A percentile compares a stretch with the other conserved stretches of the same genome.
phyloP scores from a whole-genome alignment of 129 eudicot species.

The Flaveria sonorensis region DNA sequence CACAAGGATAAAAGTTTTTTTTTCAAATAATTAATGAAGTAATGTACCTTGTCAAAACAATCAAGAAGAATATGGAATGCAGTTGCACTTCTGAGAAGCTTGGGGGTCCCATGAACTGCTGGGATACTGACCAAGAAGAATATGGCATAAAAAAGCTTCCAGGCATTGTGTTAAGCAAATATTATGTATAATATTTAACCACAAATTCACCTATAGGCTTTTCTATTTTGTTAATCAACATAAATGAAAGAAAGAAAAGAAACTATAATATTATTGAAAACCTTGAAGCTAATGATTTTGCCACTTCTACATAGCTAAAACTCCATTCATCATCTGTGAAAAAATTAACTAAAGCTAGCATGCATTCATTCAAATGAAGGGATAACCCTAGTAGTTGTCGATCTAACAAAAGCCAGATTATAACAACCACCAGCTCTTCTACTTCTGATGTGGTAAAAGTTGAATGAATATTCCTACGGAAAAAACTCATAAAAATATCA shows the following conservation, averaged over 20 bases:
- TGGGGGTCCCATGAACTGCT: slow-evolving; percentile 58
- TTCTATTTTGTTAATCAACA: not conserved
- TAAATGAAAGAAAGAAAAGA: not conserved
- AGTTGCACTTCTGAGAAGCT: slow-evolving; percentile 63
- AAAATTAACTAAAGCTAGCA: slow-evolving; percentile 52
- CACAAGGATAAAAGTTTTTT: not conserved
- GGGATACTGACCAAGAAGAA: slow-evolving; percentile 35
- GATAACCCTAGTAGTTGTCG: slow-evolving; percentile 68
- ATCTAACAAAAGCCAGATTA: slow-evolving; percentile 61
- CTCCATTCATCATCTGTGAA: slow-evolving; percentile 71
- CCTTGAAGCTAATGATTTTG: slow-evolving; percentile 74
- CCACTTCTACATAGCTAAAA: slow-evolving; percentile 51
- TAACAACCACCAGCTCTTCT: slow-evolving; percentile 52
- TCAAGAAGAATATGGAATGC: slow-evolving; percentile 58
- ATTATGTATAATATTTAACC: not conserved
- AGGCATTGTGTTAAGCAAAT: not conserved
- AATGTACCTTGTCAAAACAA: slow-evolving; percentile 59
- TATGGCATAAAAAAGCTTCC: not conserved
- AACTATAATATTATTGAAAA: slow-evolving; percentile 25
- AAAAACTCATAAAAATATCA: not conserved
- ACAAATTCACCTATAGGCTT: not conserved
- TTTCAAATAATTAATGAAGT: not conserved
- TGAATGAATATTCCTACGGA: slow-evolving; percentile 50
- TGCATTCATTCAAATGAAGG: slow-evolving; percentile 48
- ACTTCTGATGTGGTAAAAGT: slow-evolving; percentile 61